Evolutionary conservation across 768 basidiomycete genomes (phyloP), one percentile per base, ranked within the genome.

Genomic region (Trametes gibbosa): DNA sequence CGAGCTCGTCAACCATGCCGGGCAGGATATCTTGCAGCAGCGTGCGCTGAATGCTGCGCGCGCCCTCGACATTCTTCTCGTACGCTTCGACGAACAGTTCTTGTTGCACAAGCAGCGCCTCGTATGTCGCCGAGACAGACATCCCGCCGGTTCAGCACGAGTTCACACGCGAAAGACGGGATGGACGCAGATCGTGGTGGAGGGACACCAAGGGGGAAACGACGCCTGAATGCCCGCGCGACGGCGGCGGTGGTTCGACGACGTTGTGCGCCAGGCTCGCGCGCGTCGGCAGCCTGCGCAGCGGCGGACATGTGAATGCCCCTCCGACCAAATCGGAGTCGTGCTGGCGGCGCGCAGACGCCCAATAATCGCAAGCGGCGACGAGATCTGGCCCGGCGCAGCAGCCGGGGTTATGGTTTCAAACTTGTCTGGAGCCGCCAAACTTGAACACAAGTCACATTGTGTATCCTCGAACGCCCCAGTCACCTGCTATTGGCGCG

Each of bases 21-120:
- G 86, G 85, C 56, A 89, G 70, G 49, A 89, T 78, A 47, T 85
- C 79, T 29, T 78, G 70, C 63, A 80, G 77, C 46, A 89, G 68
- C 3, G 79, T 81, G 21, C 72, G 69, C 65, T 84, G 85, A 2
- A 90, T 66, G 41, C 69, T 73, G 21, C 68, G 71, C 34, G 85
- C 74, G 29, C 76, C 76, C 17, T 80, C 68, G 25, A 80, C 62
- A 68, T 85, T 81, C 10, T 75, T 61, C 53, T 76, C 67, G 67
- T 86, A 89, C 46, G 83, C 76, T 37, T 74, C 70, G 19, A 78
- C 64, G n/a, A 89, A 69, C 24, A 65, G 70, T 54, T 81, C 75
- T 65, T 78, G 72, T 64, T 86, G 63, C 5, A 39, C 24, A 1
- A 34, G 64, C 12, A 73, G 56, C 4, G 23, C 12, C 5, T 60